Evolutionary conservation across 495 filamentous ascomycete genomes (phyloP).

Genomic region (Lasiosphaeria hispida): DNA sequence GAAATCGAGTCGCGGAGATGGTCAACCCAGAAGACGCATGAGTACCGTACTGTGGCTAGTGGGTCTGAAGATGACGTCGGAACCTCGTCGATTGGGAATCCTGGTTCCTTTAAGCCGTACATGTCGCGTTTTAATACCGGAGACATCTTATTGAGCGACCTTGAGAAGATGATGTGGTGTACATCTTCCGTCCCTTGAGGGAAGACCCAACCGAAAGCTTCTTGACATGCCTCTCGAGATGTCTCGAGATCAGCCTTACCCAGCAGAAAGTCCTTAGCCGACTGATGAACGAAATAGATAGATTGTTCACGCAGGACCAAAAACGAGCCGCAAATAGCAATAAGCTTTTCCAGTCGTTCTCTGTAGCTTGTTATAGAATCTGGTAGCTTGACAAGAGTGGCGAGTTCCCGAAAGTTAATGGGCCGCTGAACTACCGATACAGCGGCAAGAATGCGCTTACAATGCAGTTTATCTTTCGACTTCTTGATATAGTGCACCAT

Average conservation of each 20-base stretch:
- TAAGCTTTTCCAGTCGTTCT: not conserved
- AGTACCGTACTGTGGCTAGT: too few species aligned
- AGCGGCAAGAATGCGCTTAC: conserved; percentile 17
- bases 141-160: not conserved
- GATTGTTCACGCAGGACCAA: conserved; percentile 19
- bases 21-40: too few species aligned
- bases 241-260: not conserved
- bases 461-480: not conserved
- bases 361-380: too few species aligned
- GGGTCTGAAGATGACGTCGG: too few species aligned
- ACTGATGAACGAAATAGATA: conserved; percentile 39
- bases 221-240: not conserved
- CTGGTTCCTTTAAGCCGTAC: not conserved
- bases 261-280: conserved; percentile 32
- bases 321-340: conserved; percentile 1
- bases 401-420: conserved; percentile 19
- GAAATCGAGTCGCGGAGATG: too few species aligned
- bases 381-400: conserved; percentile 9
- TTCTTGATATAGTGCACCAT: conserved; percentile 19
- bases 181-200: not conserved
- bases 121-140: not conserved
- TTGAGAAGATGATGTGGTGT: conserved; percentile 3
- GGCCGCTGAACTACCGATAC: conserved; percentile 18
- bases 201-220: not conserved
- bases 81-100: too few species aligned